phyloP scores from a whole-genome alignment of 75 land plant genomes.

The Azolla pinnata region DNA sequence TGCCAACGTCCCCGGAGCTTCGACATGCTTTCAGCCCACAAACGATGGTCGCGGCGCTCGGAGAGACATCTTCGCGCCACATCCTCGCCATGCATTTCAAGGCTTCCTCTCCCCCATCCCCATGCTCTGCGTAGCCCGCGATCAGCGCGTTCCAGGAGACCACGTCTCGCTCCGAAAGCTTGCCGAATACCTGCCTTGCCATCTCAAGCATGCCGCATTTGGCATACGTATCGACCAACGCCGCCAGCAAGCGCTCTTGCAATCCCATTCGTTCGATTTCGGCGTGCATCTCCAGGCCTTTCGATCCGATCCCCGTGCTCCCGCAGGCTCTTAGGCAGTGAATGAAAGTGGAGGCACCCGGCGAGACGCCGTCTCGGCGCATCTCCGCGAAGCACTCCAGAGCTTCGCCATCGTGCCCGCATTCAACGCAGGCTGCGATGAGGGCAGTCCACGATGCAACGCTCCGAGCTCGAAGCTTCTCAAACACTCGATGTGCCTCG shows the following conservation, averaged over 20 bases:
- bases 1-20: slow-evolving; percentile 19
- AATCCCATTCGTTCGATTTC: slow-evolving; percentile 7
- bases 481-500: slow-evolving; percentile 30
- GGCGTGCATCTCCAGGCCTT: slow-evolving; percentile 10
- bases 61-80: slow-evolving; percentile 33
- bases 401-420: slow-evolving; percentile 24
- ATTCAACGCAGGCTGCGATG: slow-evolving; percentile 29
- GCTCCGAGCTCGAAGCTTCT: slow-evolving; percentile 19
- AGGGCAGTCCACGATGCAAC: slow-evolving; percentile 36
- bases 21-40: slow-evolving; percentile 52
- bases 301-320: slow-evolving; percentile 11
- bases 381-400: slow-evolving; percentile 14
- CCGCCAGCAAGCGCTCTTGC: not conserved
- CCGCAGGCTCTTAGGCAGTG: slow-evolving; percentile 32
- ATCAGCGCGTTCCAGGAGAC: not conserved
- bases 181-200: not conserved
- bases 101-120: slow-evolving; percentile 31
- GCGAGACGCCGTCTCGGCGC: slow-evolving; percentile 20
- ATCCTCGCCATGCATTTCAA: slow-evolving; percentile 32
- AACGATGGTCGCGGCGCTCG: slow-evolving; percentile 33
- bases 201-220: slow-evolving; percentile 1
- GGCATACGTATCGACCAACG: slow-evolving; percentile 5
- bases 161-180: not conserved
- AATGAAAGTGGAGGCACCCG: slow-evolving; percentile 32
- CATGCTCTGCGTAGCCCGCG: slow-evolving; percentile 15